Percentiles rank a stretch among this genome's conserved stretches.
These are phyloP conservation scores for Fomitopsis betulina DNA, from an alignment of 1,284 basidiomycete genomes.

Conservation along the genomic window DNA sequence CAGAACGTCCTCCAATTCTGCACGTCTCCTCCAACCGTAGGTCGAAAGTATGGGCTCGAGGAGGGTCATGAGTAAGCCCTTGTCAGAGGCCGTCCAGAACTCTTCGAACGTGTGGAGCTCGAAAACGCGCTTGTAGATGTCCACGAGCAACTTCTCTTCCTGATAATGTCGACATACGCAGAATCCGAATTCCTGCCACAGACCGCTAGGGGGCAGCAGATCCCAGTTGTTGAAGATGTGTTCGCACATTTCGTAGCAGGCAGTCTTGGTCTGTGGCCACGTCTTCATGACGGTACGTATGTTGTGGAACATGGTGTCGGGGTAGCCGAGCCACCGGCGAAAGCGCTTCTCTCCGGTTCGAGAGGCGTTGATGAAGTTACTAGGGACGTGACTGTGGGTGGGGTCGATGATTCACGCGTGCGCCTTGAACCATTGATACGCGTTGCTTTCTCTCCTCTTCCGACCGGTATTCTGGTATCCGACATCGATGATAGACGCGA, in stretches of 20 bases:
- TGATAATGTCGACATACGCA: conserved; percentile 19
- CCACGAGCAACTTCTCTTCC: conserved; percentile 13
- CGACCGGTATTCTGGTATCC: conserved; percentile 21
- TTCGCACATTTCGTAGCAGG: not conserved
- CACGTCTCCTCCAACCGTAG: not conserved
- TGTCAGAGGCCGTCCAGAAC: conserved; percentile 25
- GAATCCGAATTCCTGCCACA: conserved; percentile 28
- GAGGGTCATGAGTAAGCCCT: conserved; percentile 20
- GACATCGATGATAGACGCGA: conserved; percentile 30
- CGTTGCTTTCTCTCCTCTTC: conserved; percentile 13
- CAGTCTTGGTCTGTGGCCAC: not conserved
- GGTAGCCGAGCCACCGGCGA: conserved; percentile 1
- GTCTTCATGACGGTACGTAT: not conserved
- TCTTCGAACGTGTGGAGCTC: conserved; percentile 28
- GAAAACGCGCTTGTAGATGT: conserved; percentile 23
- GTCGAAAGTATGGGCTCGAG: conserved; percentile 17
- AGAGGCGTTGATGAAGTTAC: not conserved
- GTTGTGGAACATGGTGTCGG: not conserved
- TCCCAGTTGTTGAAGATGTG: not conserved
- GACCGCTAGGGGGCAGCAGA: not conserved
- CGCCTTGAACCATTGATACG: conserved; percentile 28
- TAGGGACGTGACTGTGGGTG: not conserved
- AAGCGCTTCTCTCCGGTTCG: not conserved
- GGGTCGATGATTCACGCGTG: conserved; percentile 29
- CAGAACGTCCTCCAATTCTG: conserved; percentile 26